A percentile compares a stretch with the other conserved stretches of the same genome.
Conservation (phyloP, 192 early-diverging fungal genomes). For the Pilaira anomala region DNA sequence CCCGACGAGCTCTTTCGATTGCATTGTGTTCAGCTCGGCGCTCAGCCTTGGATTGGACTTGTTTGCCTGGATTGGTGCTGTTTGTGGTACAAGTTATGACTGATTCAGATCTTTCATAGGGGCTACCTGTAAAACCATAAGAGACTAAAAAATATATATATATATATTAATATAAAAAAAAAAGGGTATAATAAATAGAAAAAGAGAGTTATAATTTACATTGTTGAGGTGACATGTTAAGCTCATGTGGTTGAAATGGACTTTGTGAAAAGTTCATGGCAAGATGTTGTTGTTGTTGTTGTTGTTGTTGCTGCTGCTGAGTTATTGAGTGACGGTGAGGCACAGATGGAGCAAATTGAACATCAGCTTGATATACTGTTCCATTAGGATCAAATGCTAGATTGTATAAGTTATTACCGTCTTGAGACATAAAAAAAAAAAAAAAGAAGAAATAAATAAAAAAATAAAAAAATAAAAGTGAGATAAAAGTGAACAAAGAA, state of each 20-base stretch:
- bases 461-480: too few species aligned
- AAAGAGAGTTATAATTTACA: conserved; percentile 8
- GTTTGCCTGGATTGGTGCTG: not conserved
- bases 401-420: conserved; percentile 5
- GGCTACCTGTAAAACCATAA: not conserved
- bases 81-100: not conserved
- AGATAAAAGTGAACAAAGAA: too few species aligned
- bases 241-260: not conserved
- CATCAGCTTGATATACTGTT: not conserved
- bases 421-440: conserved; percentile 1
- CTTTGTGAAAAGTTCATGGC: conserved; percentile 1
- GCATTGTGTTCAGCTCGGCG: conserved; percentile 76
- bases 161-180: not conserved
- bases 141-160: not conserved
- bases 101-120: conserved; percentile 7
- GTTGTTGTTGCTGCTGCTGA: not conserved
- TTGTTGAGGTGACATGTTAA: not conserved
- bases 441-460: not conserved
- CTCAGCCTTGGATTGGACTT: conserved; percentile 19
- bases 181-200: not conserved
- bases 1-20: conserved; percentile 74
- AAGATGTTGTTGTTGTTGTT: too few species aligned
- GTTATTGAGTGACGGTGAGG: conserved; percentile 1
- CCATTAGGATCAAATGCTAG: conserved; percentile 3
- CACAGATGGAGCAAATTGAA: conserved; percentile 17